Base-by-base conservation (phyloP, 441 rosid species). In the Mallotus repandus region DNA sequence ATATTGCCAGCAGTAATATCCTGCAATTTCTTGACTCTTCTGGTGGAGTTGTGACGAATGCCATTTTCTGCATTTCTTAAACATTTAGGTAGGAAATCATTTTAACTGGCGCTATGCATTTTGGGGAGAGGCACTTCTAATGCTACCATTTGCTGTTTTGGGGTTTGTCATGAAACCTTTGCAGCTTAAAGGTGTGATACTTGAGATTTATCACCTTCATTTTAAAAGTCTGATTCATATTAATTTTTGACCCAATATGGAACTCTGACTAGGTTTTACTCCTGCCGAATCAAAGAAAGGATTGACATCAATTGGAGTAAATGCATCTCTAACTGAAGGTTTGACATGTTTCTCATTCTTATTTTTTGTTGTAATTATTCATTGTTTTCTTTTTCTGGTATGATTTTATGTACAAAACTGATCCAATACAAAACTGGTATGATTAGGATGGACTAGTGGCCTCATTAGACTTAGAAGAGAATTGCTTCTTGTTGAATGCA, bases 81-180 rank as follows among this genome's bases (percentile, higher is more conserved):
- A 29, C 32, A 16, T 54, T 32, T 71, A 95, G 97, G 91, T 93
- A 57, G 97, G 99, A 59, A 54, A 74, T 66, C 68, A 87, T 81
- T 54, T 85, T 3, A 84, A 77, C 66, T 96, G 98, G 99, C 96
- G 97, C 70, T 82, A 72, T 74, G 97, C 98, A 38, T 96, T 96
- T 77, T 90, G 79, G 81, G 94, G 92, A n/a, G 99, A 93, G 77
- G 95, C 99, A 70, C 75, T 91, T 41, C 74, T 90, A 77, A 93
- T 96, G 99, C 76, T 89, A 74, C 91, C 94, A 65, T 96, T 96
- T 35, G 97, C 90, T 71, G 63, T 91, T 72, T 78, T 91, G 77
- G 88, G 90, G 63, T 93, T 93, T 72, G 77, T 85, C 38, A 86
- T 93, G 80, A 93, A 90, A 79, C 97, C 98, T 70, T 84, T 91